phyloP scores from a whole-genome alignment of 2,329 filamentous ascomycete genomes.

The Aureobasidium sp. region DNA sequence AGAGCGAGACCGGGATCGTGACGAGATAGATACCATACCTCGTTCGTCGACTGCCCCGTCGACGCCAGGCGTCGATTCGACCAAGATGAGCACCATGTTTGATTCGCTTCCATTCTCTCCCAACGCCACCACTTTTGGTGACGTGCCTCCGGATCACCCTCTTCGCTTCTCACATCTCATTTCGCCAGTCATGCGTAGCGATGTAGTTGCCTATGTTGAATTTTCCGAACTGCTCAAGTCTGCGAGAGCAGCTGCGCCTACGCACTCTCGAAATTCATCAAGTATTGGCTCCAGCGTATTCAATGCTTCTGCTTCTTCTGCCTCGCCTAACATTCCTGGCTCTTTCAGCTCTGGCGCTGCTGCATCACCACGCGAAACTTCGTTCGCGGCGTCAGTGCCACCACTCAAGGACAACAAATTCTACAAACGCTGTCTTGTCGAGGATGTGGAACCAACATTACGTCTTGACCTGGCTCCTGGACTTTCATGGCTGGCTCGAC shows the following conservation, averaged over 20 bases:
- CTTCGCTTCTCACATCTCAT: conserved; percentile 76
- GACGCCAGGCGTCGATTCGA: conserved; percentile 60
- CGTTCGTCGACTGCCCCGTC: conserved; percentile 65
- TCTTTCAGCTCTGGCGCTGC: conserved; percentile 34
- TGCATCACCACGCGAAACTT: conserved; percentile 29
- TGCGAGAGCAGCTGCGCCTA: conserved; percentile 50
- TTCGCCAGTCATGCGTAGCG: conserved; percentile 73
- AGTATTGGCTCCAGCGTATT: conserved; percentile 41
- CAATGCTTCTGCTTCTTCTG: conserved; percentile 23
- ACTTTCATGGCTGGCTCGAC: conserved; percentile 85
- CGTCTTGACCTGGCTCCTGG: conserved; percentile 84
- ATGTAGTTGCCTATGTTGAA: conserved; percentile 74
- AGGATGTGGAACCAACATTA: conserved; percentile 92
- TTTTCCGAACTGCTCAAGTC: conserved; percentile 70
- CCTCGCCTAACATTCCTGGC: conserved; percentile 37
- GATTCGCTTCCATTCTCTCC: conserved; percentile 53
- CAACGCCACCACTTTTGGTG: conserved; percentile 41
- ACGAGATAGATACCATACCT: conserved; percentile 50
- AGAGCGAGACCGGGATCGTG: conserved; percentile 67
- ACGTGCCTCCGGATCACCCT: conserved; percentile 55
- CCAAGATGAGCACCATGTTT: conserved; percentile 52
- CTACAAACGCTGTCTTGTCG: conserved; percentile 79
- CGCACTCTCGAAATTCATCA: conserved; percentile 60
- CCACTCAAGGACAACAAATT: conserved; percentile 86
- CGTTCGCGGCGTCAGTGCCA: conserved; percentile 36